A percentile compares a stretch with the other conserved stretches of the same genome.
Conservation (phyloP, 352 stramenopile genomes). For the Phytopythium delawarense region DNA sequence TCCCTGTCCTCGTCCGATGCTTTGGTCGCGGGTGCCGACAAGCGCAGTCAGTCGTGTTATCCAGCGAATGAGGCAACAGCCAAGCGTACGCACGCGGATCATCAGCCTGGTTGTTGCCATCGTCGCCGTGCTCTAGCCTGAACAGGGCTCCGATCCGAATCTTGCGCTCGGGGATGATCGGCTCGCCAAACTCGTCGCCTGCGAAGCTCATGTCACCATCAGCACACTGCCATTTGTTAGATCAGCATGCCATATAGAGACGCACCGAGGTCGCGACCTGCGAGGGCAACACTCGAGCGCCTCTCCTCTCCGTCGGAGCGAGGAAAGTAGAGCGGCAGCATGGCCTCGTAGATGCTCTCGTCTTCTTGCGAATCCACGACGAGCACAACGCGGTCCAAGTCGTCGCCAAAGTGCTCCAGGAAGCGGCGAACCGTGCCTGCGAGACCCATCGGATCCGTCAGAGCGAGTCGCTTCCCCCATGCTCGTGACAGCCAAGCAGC, state of each 20-base stretch:
- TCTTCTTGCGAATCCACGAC: constrained; percentile 64
- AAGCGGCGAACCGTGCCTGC: constrained; percentile 63
- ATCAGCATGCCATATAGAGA: neutral
- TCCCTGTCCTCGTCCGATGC: neutral
- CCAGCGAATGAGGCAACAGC: neutral
- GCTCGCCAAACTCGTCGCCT: constrained; percentile 71
- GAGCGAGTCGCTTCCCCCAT: too few relatives aligned
- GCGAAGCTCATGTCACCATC: neutral
- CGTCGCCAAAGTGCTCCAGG: constrained; percentile 59
- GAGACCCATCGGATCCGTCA: neutral
- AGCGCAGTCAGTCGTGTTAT: neutral
- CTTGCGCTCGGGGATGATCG: constrained; percentile 76
- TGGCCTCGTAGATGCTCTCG: constrained; percentile 48
- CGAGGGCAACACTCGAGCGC: constrained; percentile 22
- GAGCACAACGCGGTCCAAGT: constrained; percentile 63
- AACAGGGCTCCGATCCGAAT: constrained; percentile 56
- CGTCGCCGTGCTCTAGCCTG: constrained; percentile 7
- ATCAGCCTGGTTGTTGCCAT: constrained; percentile 22
- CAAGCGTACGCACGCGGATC: neutral
- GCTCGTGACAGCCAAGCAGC: too few relatives aligned
- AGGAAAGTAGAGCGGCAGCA: constrained; percentile 78
- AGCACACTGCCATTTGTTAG: neutral
- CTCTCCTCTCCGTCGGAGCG: constrained; percentile 32
- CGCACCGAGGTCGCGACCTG: constrained; percentile 34
- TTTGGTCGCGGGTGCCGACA: neutral